Percentiles rank a stretch among this genome's conserved stretches.
Evolutionary conservation across 1,284 basidiomycete species (phyloP).

Genomic region (Moesziomyces antarcticus): DNA sequence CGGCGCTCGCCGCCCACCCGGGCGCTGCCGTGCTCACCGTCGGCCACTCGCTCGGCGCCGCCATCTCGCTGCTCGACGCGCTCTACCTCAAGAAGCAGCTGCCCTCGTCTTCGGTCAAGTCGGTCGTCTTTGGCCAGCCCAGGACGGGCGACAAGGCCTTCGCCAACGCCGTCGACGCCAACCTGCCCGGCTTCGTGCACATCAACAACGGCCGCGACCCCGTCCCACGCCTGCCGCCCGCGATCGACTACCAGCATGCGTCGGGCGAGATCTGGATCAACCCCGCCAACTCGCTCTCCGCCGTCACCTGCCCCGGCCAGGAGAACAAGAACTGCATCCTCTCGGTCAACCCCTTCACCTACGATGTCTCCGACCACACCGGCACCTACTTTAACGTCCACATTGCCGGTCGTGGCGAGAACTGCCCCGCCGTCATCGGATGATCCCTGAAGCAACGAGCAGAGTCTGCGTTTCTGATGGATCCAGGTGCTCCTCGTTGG

Average conservation of each 20-base stretch:
- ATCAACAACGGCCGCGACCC: conserved; percentile 54
- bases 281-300: conserved; percentile 46
- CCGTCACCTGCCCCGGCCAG: conserved; percentile 57
- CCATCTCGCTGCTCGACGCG: conserved; percentile 51
- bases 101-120: conserved; percentile 25
- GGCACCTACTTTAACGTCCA: conserved; percentile 61
- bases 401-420: conserved; percentile 47
- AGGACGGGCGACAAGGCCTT: conserved; percentile 53
- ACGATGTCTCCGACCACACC: conserved; percentile 48
- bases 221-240: conserved; percentile 49
- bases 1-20: conserved; percentile 38
- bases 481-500: not conserved
- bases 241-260: conserved; percentile 49
- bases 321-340: conserved; percentile 59
- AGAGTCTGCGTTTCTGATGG: not conserved
- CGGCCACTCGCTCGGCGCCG: conserved; percentile 62
- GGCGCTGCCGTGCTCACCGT: conserved; percentile 42
- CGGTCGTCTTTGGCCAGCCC: conserved; percentile 56
- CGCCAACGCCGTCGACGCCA: conserved; percentile 49
- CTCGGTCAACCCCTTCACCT: conserved; percentile 35
- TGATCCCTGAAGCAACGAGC: not conserved
- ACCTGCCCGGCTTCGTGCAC: conserved; percentile 49
- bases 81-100: conserved; percentile 49
- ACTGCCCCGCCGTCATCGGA: conserved; percentile 46
- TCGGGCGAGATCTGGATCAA: conserved; percentile 59